Percentiles rank a stretch among this genome's conserved stretches.
Evolutionary conservation across 2,329 filamentous ascomycete genomes (phyloP).

Genomic region (Diaporthe nobilis): DNA sequence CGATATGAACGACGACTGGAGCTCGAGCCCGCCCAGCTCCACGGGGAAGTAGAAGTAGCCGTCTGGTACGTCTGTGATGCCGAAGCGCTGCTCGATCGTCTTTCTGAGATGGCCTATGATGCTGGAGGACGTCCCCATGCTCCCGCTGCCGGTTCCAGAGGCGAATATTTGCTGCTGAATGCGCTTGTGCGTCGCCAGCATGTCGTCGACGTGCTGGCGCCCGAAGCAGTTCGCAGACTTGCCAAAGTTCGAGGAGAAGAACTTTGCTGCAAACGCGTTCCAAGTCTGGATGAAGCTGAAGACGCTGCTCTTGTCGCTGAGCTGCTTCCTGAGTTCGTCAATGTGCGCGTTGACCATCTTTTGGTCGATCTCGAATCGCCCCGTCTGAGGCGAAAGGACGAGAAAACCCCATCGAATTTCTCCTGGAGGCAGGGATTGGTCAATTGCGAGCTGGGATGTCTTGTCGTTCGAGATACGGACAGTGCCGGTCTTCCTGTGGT

Average conservation of each 20-base stretch:
- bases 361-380: conserved; percentile 73
- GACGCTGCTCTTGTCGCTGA: conserved; percentile 65
- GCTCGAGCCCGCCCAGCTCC: conserved; percentile 61
- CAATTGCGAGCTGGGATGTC: conserved; percentile 43
- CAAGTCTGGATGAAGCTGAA: conserved; percentile 62
- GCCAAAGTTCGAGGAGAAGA: conserved; percentile 68
- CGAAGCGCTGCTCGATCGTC: conserved; percentile 66
- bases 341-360: conserved; percentile 71
- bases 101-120: conserved; percentile 70
- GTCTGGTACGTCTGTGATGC: conserved; percentile 58
- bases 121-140: conserved; percentile 50
- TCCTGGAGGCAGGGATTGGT: conserved; percentile 59
- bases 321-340: conserved; percentile 70
- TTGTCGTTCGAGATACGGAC: conserved; percentile 55
- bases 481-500: conserved; percentile 64
- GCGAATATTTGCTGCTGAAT: conserved; percentile 65
- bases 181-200: conserved; percentile 64
- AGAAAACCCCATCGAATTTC: conserved; percentile 70
- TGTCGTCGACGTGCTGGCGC: conserved; percentile 64
- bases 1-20: conserved; percentile 61
- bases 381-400: conserved; percentile 64
- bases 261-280: conserved; percentile 67
- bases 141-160: conserved; percentile 18
- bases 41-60: conserved; percentile 63
- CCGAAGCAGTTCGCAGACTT: conserved; percentile 66